Base-by-base conservation (phyloP, 768 basidiomycete species). In the Dentipellis fragilis region DNA sequence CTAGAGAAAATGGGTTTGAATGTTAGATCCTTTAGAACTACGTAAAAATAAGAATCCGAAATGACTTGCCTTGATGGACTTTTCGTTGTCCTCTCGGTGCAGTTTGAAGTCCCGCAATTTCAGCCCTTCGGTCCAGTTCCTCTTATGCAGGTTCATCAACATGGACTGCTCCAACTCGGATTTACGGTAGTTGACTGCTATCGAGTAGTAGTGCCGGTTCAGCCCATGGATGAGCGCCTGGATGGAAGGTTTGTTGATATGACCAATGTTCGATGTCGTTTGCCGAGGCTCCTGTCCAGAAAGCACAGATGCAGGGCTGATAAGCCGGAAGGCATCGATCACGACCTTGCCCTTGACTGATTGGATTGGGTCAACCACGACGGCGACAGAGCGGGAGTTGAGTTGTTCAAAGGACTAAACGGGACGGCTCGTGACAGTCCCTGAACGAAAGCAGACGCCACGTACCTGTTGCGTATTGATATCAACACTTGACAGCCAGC, bases 271-370 rank as follows among this genome's bases (percentile, higher is more conserved):
- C 48, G 90, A 93, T 14, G 96, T 99, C 54, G 93, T 95, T 70
- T 98, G 96, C 22, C 96, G 81, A 10, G 93, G 91, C 72, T 99
- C 96, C 55, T 90, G 86, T 51, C 96, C 96, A 56, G 87, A 77
- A 59, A 96, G 84, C 58, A 97, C 85, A 47, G 85, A 79, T 64
- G 91, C 84, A 17, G 94, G 93, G 67, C 89, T 89, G 72, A 99
- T 98, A 47, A 93, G 85, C 57, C 96, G 87, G 78, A 99, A 99
- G 2, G 96, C 96, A 71, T 98, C 96, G 60, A 99, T 97, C 51
- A 98, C 96, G 45, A 99, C 96, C 71, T 98, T 99, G 53, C 90
- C 90, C 71, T 94, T 95, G 66, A 99, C 96, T 40, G 94, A 97
- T 70, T 98, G 96, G 65, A 98, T 98, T 38, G 96, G 96, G 71